Evolutionary conservation across 306 rosid species (phyloP).

Genomic region (Cucurbita pepo): DNA sequence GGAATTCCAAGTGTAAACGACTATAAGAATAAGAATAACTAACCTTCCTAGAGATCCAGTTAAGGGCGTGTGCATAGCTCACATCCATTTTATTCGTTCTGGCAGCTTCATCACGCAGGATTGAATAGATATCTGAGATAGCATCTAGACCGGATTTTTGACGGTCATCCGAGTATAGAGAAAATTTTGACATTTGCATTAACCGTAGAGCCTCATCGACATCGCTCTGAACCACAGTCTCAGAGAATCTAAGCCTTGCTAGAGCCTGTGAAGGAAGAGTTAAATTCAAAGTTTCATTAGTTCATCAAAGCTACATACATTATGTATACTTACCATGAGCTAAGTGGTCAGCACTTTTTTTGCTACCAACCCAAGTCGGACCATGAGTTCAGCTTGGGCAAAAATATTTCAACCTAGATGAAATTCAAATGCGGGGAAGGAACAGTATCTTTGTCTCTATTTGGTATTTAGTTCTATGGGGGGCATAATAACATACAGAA

Average conservation of each 20-base stretch:
- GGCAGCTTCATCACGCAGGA: constrained; percentile 87
- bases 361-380: background rate
- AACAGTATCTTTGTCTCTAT: background rate
- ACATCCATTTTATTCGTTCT: constrained; percentile 54
- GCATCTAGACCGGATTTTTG: constrained; percentile 92
- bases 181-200: constrained; percentile 98
- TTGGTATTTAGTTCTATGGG: background rate
- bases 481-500: background rate
- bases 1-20: background rate
- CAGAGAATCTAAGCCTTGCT: constrained; percentile 87
- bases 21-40: background rate
- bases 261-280: constrained; percentile 45
- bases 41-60: constrained; percentile 97
- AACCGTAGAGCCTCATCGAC: constrained; percentile 92
- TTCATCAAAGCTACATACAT: background rate
- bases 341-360: background rate
- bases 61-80: constrained; percentile 79
- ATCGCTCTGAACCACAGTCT: constrained; percentile 85
- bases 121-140: constrained; percentile 86
- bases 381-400: background rate
- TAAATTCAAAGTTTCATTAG: background rate
- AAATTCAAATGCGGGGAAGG: background rate
- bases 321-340: background rate
- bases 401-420: background rate
- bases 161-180: constrained; percentile 87